phyloP scores from a whole-genome alignment of 2,329 filamentous ascomycete species.

The Scopulariopsis brevicaulis region DNA sequence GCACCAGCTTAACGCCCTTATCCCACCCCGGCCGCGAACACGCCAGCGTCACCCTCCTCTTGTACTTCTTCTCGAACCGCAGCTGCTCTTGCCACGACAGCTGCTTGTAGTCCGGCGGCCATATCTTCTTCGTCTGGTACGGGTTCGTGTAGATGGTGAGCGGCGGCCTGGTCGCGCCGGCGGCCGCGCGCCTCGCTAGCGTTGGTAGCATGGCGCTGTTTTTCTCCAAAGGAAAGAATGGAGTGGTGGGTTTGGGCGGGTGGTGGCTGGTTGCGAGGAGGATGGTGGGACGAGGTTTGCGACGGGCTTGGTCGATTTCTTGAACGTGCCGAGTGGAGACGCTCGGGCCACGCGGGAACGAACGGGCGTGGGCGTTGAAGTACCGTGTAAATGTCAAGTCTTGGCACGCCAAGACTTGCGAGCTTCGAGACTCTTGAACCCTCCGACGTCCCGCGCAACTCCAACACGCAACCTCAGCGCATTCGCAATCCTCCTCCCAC shows the following conservation, averaged over 20 bases:
- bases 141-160: slow-evolving; percentile 37
- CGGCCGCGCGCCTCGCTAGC: slow-evolving; percentile 15
- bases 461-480: neutral
- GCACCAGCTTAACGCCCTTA: slow-evolving; percentile 52
- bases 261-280: neutral
- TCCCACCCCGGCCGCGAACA: slow-evolving; percentile 52
- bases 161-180: slow-evolving; percentile 11
- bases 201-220: slow-evolving; percentile 20
- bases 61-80: slow-evolving; percentile 67
- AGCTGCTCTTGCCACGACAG: slow-evolving; percentile 65
- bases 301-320: neutral
- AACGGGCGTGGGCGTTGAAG: neutral
- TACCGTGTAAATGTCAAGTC: neutral
- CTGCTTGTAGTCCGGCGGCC: slow-evolving; percentile 66
- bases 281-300: neutral
- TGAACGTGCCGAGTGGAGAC: neutral
- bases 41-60: slow-evolving; percentile 53
- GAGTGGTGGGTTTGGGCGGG: neutral
- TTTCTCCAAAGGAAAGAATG: neutral
- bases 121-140: slow-evolving; percentile 58
- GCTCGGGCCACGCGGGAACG: neutral
- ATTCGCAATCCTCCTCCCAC: neutral
- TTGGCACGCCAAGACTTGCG: neutral
- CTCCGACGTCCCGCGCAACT: neutral
- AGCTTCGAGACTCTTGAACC: neutral